phyloP scores from a whole-genome alignment of 139 green algal species.

The Tetraselmis striata region DNA sequence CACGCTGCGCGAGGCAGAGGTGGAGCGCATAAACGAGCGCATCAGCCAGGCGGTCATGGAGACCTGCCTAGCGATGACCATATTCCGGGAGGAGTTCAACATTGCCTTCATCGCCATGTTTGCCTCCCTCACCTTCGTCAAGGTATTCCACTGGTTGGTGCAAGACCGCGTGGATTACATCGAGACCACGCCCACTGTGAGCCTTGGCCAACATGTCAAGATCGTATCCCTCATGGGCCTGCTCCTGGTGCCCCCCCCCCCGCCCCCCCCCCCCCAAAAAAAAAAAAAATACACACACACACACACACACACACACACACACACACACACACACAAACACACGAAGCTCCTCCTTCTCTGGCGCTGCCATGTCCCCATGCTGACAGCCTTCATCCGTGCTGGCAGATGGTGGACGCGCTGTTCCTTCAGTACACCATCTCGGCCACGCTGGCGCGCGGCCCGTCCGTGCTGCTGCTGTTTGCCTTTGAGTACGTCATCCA shows the following conservation, averaged over 20 bases:
- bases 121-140: constrained; percentile 31
- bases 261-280: too few species aligned
- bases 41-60: constrained; percentile 49
- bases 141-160: constrained; percentile 27
- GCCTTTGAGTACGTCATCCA: constrained; percentile 59
- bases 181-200: constrained; percentile 47
- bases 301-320: too few species aligned
- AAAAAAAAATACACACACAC: too few species aligned
- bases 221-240: constrained; percentile 6
- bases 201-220: neutral
- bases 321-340: too few species aligned
- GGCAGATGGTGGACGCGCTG: neutral
- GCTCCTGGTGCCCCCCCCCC: neutral
- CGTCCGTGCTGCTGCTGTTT: constrained; percentile 48
- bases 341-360: too few species aligned
- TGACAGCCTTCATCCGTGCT: too few species aligned
- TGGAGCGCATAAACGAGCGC: constrained; percentile 48
- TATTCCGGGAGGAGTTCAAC: constrained; percentile 50
- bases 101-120: constrained; percentile 20
- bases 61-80: constrained; percentile 61
- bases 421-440: neutral
- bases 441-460: constrained; percentile 5
- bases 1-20: constrained; percentile 39
- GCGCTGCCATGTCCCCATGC: too few species aligned
- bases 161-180: constrained; percentile 21